These are phyloP conservation scores for Cicer pinnatifidum DNA, from an alignment of 306 rosid species.

Conservation along the genomic window DNA sequence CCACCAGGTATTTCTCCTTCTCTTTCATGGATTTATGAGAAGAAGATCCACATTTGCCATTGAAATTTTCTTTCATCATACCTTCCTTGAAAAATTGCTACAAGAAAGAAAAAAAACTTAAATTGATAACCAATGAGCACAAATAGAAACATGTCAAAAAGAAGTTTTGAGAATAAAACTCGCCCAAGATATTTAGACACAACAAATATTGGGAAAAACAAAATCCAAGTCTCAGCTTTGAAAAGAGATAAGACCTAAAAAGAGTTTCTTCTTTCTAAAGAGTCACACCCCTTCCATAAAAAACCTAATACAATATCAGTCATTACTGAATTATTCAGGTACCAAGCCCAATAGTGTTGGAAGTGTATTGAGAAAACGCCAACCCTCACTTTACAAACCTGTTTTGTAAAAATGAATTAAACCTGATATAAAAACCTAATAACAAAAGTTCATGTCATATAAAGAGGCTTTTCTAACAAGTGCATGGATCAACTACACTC, in stretches of 20 bases:
- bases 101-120: neutral
- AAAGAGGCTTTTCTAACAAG: neutral
- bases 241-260: too few relatives aligned
- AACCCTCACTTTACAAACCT: too few relatives aligned
- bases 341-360: too few relatives aligned
- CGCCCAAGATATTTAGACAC: neutral
- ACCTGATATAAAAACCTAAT: too few relatives aligned
- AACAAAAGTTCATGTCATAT: neutral
- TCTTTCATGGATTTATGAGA: conserved; percentile 76
- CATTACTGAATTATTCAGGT: too few relatives aligned
- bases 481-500: conserved; percentile 23
- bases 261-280: too few relatives aligned
- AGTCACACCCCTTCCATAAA: too few relatives aligned
- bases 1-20: conserved; percentile 78
- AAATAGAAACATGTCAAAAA: conserved; percentile 6
- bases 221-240: too few relatives aligned
- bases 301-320: too few relatives aligned
- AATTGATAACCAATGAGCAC: neutral
- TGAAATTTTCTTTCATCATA: conserved; percentile 65
- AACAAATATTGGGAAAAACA: neutral
- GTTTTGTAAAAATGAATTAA: too few relatives aligned
- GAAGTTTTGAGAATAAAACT: neutral
- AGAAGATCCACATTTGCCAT: conserved; percentile 68
- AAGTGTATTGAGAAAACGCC: too few relatives aligned
- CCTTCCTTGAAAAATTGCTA: conserved; percentile 36